Base-by-base conservation (phyloP, 495 filamentous ascomycete species). In the Aspergillus coremiiformis region DNA sequence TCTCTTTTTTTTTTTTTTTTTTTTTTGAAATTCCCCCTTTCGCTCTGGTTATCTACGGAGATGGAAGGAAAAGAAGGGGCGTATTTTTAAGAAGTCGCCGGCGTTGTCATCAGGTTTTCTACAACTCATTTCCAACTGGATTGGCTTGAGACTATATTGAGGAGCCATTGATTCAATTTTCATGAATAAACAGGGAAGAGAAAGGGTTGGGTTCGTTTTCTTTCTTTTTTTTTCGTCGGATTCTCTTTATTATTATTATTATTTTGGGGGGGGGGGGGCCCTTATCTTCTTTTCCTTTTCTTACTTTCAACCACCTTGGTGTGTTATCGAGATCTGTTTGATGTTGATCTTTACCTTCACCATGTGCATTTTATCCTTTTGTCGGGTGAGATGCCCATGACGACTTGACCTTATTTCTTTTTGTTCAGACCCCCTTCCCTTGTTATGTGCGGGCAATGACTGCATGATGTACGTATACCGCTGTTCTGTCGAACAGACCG, bases 381-480 rank as follows among this genome's bases (percentile, higher is more conserved):
- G n/a, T 27, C 24, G 15, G 24, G 26, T 39, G 49, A 47, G 46
- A 32, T 24, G 49, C 39, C 48, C 17, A 49, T 53, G 55, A 57
- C 49, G 50, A 57, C 43, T n/a, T 45, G 22, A 27, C 23, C 50
- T 41, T 53, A 15, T 53, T 49, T 49, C 27, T 51, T 44, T 54
- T 47, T 19, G 19, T 53, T 51, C 37, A 19, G 47, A 26, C 55
- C 52, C 59, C 54, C 49, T 45, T 52, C 65, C 51, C 50, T 51
- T 51, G n/a, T 62, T 61, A 44, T 65, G 61, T 59, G 66, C 57
- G 61, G 64, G 68, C 63, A 52, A 66, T 68, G 65, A 68, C 59
- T 64, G 58, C 60, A 63, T 66, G 65, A 68, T 69, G 66, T 71
- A 68, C 59, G 66, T 66, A 69, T 71, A 70, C 57, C 51, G 53